Conservation (phyloP, 1,284 basidiomycete genomes). For the Chalciporus sp. region DNA sequence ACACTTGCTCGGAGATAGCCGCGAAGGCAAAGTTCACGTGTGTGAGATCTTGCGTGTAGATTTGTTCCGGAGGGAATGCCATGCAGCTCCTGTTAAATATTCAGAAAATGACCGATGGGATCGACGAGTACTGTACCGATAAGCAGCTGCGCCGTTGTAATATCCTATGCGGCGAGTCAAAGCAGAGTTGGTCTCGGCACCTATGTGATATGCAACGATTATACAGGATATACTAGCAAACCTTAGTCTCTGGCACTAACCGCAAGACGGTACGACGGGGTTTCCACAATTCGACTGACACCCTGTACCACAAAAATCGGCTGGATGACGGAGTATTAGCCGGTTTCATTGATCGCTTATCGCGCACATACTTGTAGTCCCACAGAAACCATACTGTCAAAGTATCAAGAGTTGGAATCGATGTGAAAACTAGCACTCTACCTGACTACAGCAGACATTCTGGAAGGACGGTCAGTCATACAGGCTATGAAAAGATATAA, state of each 20-base stretch:
- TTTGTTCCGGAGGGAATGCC: not conserved
- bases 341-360: too few species aligned
- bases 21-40: conserved; percentile 2
- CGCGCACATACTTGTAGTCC: not conserved
- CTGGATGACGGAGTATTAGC: not conserved
- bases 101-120: not conserved
- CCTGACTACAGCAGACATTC: conserved; percentile 5
- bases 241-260: not conserved
- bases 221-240: not conserved
- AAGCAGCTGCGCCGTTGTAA: conserved; percentile 1
- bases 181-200: not conserved
- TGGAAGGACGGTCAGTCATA: not conserved
- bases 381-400: conserved; percentile 1
- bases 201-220: not conserved
- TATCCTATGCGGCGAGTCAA: conserved; percentile 1
- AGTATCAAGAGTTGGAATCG: not conserved
- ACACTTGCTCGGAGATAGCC: not conserved
- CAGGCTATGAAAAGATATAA: not conserved
- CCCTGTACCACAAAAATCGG: conserved; percentile 2
- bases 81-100: not conserved
- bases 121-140: not conserved
- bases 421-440: not conserved
- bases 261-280: not conserved
- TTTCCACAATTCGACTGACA: conserved; percentile 5
- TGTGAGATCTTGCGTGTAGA: not conserved